Evolutionary conservation across 768 basidiomycete genomes (phyloP).

Genomic region (Psilocybe sp.): DNA sequence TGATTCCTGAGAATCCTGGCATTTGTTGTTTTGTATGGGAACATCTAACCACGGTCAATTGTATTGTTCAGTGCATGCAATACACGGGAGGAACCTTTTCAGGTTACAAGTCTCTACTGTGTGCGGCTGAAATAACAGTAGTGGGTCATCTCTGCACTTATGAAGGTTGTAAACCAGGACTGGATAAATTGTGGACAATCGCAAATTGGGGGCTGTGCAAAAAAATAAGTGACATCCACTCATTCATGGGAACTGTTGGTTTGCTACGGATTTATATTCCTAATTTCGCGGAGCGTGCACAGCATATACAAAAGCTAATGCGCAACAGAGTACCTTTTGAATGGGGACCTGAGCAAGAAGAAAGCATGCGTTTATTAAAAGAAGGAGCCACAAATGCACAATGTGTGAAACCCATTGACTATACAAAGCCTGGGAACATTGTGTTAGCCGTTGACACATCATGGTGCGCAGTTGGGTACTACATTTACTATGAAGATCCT

Average conservation of each 20-base stretch:
- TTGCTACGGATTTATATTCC: conserved; percentile 27
- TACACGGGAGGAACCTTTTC: too few relatives aligned
- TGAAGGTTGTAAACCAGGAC: conserved; percentile 25
- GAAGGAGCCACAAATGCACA: conserved; percentile 7
- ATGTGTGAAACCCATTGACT: conserved; percentile 20
- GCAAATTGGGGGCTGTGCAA: conserved; percentile 21
- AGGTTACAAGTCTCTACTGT: conserved; percentile 26
- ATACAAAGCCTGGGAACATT: conserved; percentile 16
- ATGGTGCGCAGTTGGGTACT: conserved; percentile 31
- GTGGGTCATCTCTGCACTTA: conserved; percentile 15
- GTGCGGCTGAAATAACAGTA: conserved; percentile 7
- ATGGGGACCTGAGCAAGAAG: conserved; percentile 10
- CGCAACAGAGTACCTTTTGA: conserved; percentile 21
- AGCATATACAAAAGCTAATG: conserved; percentile 19
- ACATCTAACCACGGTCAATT: too few relatives aligned
- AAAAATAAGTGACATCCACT: too few relatives aligned
- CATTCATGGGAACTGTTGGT: too few relatives aligned
- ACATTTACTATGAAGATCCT: conserved; percentile 30
- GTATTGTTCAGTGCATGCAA: too few relatives aligned
- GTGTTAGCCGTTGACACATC: conserved; percentile 36
- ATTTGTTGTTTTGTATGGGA: too few relatives aligned
- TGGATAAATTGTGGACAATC: conserved; percentile 16
- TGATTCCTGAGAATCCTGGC: conserved; percentile 15
- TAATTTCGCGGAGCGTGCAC: conserved; percentile 13
- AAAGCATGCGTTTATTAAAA: too few relatives aligned